These are phyloP conservation scores for Lactuca saligna DNA, from an alignment of 129 eudicot species.

Conservation along the genomic window DNA sequence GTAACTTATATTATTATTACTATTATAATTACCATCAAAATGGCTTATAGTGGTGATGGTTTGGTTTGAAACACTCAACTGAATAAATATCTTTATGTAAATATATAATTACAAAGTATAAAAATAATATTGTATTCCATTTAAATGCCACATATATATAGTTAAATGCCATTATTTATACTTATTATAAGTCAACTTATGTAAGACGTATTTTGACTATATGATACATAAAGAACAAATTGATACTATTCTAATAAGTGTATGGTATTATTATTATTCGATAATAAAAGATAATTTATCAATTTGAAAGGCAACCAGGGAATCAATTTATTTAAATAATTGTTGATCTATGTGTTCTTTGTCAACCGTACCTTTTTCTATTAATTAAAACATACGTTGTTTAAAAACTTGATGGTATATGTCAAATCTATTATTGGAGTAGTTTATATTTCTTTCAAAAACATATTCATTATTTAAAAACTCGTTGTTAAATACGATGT, in stretches of 20 bases:
- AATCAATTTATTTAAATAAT: constrained; percentile 20
- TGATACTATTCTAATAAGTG: not conserved
- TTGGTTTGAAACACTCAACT: too few species aligned
- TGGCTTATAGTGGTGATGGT: too few species aligned
- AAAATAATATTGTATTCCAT: not conserved
- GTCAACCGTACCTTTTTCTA: constrained; percentile 24
- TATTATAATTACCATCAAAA: too few species aligned
- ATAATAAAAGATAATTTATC: not conserved
- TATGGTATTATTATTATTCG: not conserved
- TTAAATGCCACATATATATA: not conserved
- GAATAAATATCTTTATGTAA: too few species aligned
- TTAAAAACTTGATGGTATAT: constrained; percentile 18
- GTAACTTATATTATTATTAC: too few species aligned
- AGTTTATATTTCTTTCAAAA: not conserved
- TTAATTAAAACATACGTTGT: constrained; percentile 8
- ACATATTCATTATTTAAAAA: not conserved
- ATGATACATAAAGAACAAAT: not conserved
- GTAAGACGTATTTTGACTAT: constrained; percentile 29
- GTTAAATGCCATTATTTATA: not conserved
- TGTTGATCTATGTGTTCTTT: constrained; percentile 6
- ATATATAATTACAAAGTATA: not conserved
- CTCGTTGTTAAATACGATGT: too few species aligned
- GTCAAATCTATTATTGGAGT: constrained; percentile 12
- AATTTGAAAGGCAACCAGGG: constrained; percentile 26
- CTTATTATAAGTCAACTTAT: constrained; percentile 22